Percentiles rank a stretch among this genome's conserved stretches.
Evolutionary conservation across 345 rosid species (phyloP).

Genomic region (Camelina sativa): DNA sequence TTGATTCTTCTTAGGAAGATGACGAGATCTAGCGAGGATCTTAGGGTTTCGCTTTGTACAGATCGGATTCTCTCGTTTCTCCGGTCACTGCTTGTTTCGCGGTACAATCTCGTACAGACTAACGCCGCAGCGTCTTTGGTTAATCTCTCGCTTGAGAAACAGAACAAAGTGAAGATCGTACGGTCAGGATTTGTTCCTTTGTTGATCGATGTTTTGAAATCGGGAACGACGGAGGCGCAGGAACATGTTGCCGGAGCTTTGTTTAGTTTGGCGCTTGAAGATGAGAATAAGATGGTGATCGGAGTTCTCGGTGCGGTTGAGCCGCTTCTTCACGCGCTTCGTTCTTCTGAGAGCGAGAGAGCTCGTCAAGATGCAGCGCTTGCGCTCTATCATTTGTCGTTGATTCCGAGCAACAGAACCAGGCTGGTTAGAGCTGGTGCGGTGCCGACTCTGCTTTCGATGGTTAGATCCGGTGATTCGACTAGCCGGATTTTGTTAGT

Average conservation of each 20-base stretch:
- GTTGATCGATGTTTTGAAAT: constrained; percentile 65
- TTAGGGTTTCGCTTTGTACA: constrained; percentile 62
- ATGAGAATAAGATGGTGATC: constrained; percentile 84
- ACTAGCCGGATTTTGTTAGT: constrained; percentile 60
- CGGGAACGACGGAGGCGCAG: constrained; percentile 78
- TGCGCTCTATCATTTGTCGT: constrained; percentile 72
- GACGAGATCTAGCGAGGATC: constrained; percentile 61
- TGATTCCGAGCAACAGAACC: constrained; percentile 67
- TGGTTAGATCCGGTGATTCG: constrained; percentile 60
- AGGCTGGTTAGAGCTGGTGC: constrained; percentile 73
- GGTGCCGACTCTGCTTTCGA: constrained; percentile 60
- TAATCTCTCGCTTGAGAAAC: constrained; percentile 74
- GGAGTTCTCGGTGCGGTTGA: constrained; percentile 88
- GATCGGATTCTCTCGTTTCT: constrained; percentile 56
- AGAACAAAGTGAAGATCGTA: constrained; percentile 72
- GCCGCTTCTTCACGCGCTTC: constrained; percentile 72
- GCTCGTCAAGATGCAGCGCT: constrained; percentile 72
- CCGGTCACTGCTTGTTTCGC: constrained; percentile 58
- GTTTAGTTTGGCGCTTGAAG: constrained; percentile 81
- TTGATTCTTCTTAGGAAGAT: constrained; percentile 57
- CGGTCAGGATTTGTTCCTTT: constrained; percentile 76
- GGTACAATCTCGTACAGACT: constrained; percentile 68
- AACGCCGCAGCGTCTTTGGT: constrained; percentile 82
- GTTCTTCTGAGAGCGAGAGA: constrained; percentile 64
- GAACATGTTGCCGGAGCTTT: constrained; percentile 85